Percentiles rank a stretch among this genome's conserved stretches.
phyloP scores from a whole-genome alignment of 176 grass and related monocot species.

The Musa schizocarpa region DNA sequence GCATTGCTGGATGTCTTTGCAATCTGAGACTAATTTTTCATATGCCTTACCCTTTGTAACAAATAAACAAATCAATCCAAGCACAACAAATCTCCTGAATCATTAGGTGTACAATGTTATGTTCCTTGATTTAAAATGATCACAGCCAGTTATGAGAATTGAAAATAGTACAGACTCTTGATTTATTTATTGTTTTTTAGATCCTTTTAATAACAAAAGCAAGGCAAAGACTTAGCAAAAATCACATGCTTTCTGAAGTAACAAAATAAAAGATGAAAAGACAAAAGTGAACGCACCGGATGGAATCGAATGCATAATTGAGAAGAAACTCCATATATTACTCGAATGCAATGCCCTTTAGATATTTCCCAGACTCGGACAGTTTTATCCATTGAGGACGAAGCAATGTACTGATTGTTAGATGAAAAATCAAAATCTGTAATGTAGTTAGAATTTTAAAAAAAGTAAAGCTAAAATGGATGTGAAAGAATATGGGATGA shows the following conservation, averaged over 20 bases:
- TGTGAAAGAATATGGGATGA: conserved; percentile 11
- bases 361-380: conserved; percentile 82
- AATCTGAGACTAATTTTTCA: not conserved
- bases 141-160: not conserved
- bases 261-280: not conserved
- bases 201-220: not conserved
- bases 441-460: conserved; percentile 54
- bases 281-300: conserved; percentile 43
- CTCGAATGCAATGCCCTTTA: conserved; percentile 86
- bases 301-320: conserved; percentile 96
- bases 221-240: not conserved
- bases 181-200: not conserved
- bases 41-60: not conserved
- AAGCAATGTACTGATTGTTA: conserved; percentile 99
- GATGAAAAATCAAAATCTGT: conserved; percentile 99
- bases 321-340: conserved; percentile 92
- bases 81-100: not conserved
- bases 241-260: not conserved
- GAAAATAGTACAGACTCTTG: not conserved
- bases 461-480: conserved; percentile 14
- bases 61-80: not conserved
- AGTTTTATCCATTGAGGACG: conserved; percentile 97
- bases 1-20: not conserved
- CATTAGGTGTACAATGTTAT: not conserved
- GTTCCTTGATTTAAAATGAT: not conserved